These are phyloP conservation scores for Yamadazyma buinensis DNA, from an alignment of 1,139 yeast genomes.

Conservation along the genomic window DNA sequence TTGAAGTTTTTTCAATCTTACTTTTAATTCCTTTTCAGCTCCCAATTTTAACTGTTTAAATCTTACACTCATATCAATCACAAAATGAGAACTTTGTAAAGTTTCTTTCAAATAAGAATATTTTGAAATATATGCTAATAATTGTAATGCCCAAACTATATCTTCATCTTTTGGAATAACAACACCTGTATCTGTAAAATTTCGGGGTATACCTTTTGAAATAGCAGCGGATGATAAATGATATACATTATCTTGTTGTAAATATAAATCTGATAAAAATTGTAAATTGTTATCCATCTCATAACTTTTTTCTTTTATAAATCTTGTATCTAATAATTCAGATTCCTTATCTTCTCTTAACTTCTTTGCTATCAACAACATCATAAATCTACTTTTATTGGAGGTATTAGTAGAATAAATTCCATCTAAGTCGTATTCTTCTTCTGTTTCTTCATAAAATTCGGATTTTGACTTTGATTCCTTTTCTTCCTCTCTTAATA, in stretches of 20 bases:
- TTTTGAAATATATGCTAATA: constrained; percentile 88
- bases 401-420: not conserved
- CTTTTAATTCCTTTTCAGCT: constrained; percentile 35
- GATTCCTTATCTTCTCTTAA: constrained; percentile 36
- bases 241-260: constrained; percentile 32
- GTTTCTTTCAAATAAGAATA: constrained; percentile 75
- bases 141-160: constrained; percentile 87
- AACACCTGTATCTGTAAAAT: constrained; percentile 66
- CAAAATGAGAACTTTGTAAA: constrained; percentile 67
- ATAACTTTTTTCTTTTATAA: constrained; percentile 29
- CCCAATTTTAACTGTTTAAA: constrained; percentile 40
- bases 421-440: constrained; percentile 1
- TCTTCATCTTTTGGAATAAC: constrained; percentile 89
- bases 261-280: constrained; percentile 39
- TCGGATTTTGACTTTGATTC: too few species aligned
- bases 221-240: constrained; percentile 17
- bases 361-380: constrained; percentile 35
- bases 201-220: constrained; percentile 51
- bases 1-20: constrained; percentile 29
- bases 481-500: constrained; percentile 20
- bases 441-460: too few species aligned
- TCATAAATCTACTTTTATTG: constrained; percentile 34
- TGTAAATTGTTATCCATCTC: constrained; percentile 45
- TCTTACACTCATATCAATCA: constrained; percentile 51
- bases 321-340: constrained; percentile 33